Percentiles rank a stretch among this genome's conserved stretches.
These are phyloP conservation scores for Eurotiales sp. DNA, from an alignment of 2,329 filamentous ascomycete species.

Conservation along the genomic window DNA sequence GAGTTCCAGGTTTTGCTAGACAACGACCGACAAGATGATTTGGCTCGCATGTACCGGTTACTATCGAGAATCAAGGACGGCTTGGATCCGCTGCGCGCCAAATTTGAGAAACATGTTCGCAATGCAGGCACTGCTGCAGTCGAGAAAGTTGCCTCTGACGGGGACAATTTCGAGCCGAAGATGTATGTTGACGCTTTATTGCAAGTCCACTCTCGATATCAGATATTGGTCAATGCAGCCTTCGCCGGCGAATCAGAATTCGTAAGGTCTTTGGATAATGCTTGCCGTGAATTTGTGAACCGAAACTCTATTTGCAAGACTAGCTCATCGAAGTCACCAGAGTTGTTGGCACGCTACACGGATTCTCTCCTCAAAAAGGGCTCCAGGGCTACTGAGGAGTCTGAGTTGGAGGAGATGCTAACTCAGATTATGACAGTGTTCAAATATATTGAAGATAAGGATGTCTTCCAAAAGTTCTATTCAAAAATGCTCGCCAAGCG, in stretches of 20 bases:
- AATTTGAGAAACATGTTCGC: conserved; percentile 88
- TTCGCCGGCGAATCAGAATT: conserved; percentile 97
- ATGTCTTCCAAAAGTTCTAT: conserved; percentile 99
- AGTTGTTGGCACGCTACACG: conserved; percentile 91
- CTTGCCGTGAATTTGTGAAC: conserved; percentile 97
- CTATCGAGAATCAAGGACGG: conserved; percentile 86
- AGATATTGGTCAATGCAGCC: conserved; percentile 82
- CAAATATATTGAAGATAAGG: conserved; percentile 99
- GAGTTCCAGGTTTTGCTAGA: conserved; percentile 94
- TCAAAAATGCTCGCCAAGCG: conserved; percentile 93
- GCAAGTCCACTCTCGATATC: conserved; percentile 91
- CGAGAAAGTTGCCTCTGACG: conserved; percentile 82
- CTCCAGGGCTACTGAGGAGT: conserved; percentile 86
- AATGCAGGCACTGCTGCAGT: conserved; percentile 85
- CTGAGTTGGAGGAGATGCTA: conserved; percentile 83
- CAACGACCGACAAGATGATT: conserved; percentile 90
- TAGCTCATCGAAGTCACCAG: conserved; percentile 88
- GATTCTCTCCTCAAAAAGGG: conserved; percentile 88
- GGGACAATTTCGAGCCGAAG: conserved; percentile 90
- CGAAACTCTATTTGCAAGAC: conserved; percentile 93
- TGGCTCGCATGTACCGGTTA: conserved; percentile 93
- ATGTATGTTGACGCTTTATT: conserved; percentile 93
- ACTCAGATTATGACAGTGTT: conserved; percentile 98
- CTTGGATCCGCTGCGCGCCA: conserved; percentile 77
- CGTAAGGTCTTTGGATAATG: conserved; percentile 91